A percentile compares a stretch with the other conserved stretches of the same genome.
Conservation (phyloP, 805 yeast species). For the Myxozyma lipomycoides region DNA sequence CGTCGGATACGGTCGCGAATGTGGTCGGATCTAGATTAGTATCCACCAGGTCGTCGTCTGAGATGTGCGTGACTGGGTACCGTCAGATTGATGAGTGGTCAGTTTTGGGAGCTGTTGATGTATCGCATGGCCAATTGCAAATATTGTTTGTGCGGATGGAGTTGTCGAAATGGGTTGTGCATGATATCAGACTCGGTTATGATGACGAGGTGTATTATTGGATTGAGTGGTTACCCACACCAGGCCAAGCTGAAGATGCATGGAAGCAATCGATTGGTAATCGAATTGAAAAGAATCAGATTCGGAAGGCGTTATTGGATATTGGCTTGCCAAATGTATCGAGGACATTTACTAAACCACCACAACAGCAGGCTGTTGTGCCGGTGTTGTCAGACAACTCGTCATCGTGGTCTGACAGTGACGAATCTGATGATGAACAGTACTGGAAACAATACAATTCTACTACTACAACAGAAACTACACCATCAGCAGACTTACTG, state of each 20-base stretch:
- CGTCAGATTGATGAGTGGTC: too few relatives aligned
- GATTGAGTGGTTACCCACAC: conserved; percentile 16
- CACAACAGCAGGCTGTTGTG: background rate
- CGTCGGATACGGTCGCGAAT: too few relatives aligned
- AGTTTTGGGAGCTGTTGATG: too few relatives aligned
- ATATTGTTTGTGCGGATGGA: background rate
- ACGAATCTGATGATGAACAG: conserved; percentile 8
- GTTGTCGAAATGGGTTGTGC: conserved; percentile 15
- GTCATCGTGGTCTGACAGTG: conserved; percentile 1
- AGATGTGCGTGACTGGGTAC: too few relatives aligned
- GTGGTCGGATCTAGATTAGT: too few relatives aligned
- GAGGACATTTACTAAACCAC: background rate
- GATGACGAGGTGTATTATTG: conserved; percentile 19
- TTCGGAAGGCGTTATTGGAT: conserved; percentile 5
- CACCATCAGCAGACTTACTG: conserved; percentile 9
- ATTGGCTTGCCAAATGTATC: background rate
- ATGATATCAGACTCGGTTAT: conserved; percentile 9
- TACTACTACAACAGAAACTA: background rate
- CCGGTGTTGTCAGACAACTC: background rate
- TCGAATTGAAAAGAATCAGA: conserved; percentile 10
- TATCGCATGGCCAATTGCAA: too few relatives aligned
- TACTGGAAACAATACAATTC: conserved; percentile 9
- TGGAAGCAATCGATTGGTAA: conserved; percentile 6
- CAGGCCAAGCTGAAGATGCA: conserved; percentile 14
- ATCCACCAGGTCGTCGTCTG: too few relatives aligned